Conservation (phyloP, 345 rosid genomes). For the Melaleuca alternifolia region DNA sequence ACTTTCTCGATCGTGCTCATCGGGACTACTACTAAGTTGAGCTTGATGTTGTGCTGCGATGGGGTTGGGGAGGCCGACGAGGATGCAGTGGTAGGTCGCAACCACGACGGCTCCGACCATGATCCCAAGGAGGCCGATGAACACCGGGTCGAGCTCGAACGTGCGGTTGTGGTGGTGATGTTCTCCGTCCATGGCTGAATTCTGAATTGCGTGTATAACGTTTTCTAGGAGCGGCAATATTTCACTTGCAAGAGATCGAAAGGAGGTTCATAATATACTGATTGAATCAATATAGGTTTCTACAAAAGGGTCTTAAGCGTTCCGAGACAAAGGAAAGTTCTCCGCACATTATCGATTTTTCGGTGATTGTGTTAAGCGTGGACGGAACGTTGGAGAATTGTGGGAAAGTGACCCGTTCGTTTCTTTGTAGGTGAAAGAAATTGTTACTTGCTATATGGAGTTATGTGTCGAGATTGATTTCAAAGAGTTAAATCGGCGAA, state of each 20-base stretch:
- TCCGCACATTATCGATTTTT: neutral
- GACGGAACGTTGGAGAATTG: neutral
- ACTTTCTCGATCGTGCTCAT: neutral
- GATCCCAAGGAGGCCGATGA: slow-evolving; percentile 29
- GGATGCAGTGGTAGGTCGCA: slow-evolving; percentile 22
- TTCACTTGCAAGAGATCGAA: neutral
- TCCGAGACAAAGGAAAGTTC: neutral
- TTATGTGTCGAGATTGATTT: neutral
- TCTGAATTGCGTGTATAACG: neutral
- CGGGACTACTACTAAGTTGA: neutral
- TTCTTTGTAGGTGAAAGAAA: neutral
- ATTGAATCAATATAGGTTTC: neutral
- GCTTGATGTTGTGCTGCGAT: neutral
- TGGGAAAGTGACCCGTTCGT: neutral
- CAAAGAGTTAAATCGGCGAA: neutral
- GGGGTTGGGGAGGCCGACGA: neutral
- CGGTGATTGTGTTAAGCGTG: neutral
- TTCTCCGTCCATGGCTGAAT: slow-evolving; percentile 11
- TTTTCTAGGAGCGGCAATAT: neutral
- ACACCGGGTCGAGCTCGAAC: slow-evolving; percentile 5
- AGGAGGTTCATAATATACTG: neutral
- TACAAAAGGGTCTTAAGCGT: neutral
- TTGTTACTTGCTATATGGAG: neutral
- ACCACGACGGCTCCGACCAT: slow-evolving; percentile 26
- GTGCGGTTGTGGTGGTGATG: neutral